Evolutionary conservation across 345 rosid species (phyloP).

Genomic region (Eutrema japonicum): DNA sequence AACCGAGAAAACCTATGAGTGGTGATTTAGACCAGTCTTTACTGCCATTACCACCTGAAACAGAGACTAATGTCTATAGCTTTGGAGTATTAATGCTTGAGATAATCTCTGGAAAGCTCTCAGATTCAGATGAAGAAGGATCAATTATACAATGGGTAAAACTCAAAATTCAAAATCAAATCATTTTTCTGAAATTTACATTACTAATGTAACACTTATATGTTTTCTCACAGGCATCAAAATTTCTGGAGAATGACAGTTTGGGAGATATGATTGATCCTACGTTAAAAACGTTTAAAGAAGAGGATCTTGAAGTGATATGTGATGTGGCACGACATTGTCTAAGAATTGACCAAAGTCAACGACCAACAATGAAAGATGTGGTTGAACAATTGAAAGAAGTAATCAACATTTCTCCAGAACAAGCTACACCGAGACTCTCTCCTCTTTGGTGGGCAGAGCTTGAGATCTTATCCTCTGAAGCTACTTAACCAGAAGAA

Average conservation of each 20-base stretch:
- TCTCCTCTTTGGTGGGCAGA: slow-evolving; percentile 99
- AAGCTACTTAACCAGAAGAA: slow-evolving; percentile 58
- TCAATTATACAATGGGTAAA: slow-evolving; percentile 75
- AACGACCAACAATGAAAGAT: slow-evolving; percentile 74
- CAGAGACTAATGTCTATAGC: slow-evolving; percentile 66
- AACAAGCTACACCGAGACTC: slow-evolving; percentile 90
- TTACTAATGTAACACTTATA: slow-evolving; percentile 1
- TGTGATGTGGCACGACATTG: slow-evolving; percentile 69
- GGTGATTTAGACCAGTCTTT: slow-evolving; percentile 53
- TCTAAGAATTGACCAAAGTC: slow-evolving; percentile 55
- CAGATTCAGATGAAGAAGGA: slow-evolving; percentile 68
- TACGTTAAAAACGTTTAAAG: slow-evolving; percentile 64
- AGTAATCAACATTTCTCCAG: slow-evolving; percentile 68
- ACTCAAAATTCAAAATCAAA: neutral
- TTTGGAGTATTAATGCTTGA: slow-evolving; percentile 86
- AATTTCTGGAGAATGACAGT: slow-evolving; percentile 56
- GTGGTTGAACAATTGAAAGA: slow-evolving; percentile 59
- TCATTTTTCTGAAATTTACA: neutral
- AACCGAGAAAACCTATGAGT: slow-evolving; percentile 47
- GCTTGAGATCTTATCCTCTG: slow-evolving; percentile 89
- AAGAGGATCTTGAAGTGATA: slow-evolving; percentile 66
- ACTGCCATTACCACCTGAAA: slow-evolving; percentile 54
- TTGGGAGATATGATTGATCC: slow-evolving; percentile 68
- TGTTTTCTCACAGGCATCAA: slow-evolving; percentile 56
- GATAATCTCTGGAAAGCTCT: slow-evolving; percentile 82